Percentiles rank a stretch among this genome's conserved stretches.
Conservation (phyloP, 257 asterid species). For the Fraxinus cuspidata region DNA sequence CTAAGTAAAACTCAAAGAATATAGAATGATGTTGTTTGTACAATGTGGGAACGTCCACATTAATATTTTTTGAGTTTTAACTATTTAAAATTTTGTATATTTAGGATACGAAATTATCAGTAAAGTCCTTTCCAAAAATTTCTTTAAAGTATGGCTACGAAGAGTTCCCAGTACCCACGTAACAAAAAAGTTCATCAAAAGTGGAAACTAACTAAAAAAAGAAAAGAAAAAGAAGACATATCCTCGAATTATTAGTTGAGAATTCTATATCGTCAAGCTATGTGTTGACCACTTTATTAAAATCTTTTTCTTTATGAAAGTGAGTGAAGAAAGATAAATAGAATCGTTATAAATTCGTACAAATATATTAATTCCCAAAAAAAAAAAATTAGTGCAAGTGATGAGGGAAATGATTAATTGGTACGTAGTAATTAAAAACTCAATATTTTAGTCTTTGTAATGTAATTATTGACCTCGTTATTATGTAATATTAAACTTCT, state of each 20-base stretch:
- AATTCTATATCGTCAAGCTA: not conserved
- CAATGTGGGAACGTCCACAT: no score
- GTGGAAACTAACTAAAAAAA: not conserved
- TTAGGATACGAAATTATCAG: not conserved
- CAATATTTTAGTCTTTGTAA: not conserved
- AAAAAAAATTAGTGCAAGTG: not conserved
- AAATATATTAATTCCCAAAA: not conserved
- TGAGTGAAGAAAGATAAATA: not conserved
- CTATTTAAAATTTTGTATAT: no score
- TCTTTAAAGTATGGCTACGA: constrained; percentile 10
- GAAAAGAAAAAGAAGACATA: not conserved
- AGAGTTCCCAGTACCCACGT: constrained; percentile 27
- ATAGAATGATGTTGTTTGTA: no score
- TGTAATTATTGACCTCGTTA: not conserved
- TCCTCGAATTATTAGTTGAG: not conserved
- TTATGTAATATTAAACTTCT: no score
- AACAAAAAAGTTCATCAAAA: constrained; percentile 15
- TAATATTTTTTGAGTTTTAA: no score
- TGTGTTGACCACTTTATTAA: constrained; percentile 26
- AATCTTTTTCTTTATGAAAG: not conserved
- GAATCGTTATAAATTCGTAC: not conserved
- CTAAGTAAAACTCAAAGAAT: no score
- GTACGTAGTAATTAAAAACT: not conserved
- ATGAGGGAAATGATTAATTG: not conserved
- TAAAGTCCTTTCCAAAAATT: not conserved